A percentile compares a stretch with the other conserved stretches of the same genome.
Conservation (phyloP, 495 filamentous ascomycete genomes). For the Lophiostoma macrostomum region DNA sequence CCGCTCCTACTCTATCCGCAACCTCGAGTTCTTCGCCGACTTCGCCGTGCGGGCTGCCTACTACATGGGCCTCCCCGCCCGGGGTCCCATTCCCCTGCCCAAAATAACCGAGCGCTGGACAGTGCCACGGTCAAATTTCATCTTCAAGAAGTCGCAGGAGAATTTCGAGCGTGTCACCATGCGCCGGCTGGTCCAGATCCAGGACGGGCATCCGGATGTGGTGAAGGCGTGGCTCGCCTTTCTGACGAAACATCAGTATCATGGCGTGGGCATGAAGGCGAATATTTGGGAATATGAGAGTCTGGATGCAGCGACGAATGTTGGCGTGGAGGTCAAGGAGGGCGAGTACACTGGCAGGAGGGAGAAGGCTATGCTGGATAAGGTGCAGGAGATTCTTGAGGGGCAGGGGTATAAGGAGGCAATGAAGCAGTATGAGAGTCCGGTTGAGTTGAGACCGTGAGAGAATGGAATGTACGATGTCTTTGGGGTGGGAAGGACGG, state of each 20-base stretch:
- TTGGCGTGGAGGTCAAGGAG: constrained; percentile 36
- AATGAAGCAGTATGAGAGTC: constrained; percentile 30
- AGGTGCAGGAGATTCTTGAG: constrained; percentile 34
- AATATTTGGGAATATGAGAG: constrained; percentile 87
- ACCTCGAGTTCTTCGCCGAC: constrained; percentile 91
- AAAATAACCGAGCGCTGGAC: constrained; percentile 88
- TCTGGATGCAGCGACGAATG: constrained; percentile 43
- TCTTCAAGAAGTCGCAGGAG: constrained; percentile 95
- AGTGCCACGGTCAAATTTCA: constrained; percentile 82
- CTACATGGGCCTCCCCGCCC: constrained; percentile 82
- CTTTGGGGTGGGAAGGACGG: too few relatives aligned
- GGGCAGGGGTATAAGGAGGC: constrained; percentile 33
- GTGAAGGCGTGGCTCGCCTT: constrained; percentile 92
- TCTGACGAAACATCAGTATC: constrained; percentile 82
- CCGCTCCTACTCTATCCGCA: constrained; percentile 84
- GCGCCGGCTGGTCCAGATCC: constrained; percentile 84
- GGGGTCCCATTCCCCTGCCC: constrained; percentile 85
- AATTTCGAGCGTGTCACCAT: constrained; percentile 92
- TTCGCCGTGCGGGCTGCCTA: constrained; percentile 94
- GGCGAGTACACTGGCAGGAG: constrained; percentile 28
- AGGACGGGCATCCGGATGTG: constrained; percentile 83
- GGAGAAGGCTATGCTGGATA: constrained; percentile 32
- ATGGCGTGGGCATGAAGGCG: constrained; percentile 97
- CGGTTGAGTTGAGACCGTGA: constrained; percentile 6
- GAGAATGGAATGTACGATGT: too few relatives aligned